Evolutionary conservation across 306 rosid species (phyloP).

Genomic region (Malus fusca): DNA sequence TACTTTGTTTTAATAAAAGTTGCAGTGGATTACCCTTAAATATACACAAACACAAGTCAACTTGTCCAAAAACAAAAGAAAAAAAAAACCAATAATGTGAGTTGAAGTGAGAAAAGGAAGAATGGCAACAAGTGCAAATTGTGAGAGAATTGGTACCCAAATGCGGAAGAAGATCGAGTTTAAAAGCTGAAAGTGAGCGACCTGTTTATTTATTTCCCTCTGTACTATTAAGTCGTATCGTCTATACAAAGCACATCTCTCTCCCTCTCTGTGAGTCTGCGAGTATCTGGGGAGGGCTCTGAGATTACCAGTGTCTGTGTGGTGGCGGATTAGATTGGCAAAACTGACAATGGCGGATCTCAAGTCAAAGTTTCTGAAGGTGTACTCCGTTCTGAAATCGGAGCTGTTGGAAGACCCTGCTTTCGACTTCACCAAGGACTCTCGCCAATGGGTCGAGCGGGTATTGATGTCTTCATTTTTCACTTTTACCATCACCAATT

Average conservation of each 20-base stretch:
- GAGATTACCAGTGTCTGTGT: too few relatives aligned
- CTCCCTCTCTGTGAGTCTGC: background rate
- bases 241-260: background rate
- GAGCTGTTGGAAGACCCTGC: conserved; percentile 72
- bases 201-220: background rate
- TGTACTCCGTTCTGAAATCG: conserved; percentile 56
- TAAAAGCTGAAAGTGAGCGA: background rate
- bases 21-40: background rate
- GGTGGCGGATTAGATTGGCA: too few relatives aligned
- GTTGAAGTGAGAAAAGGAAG: background rate
- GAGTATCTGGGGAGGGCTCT: background rate
- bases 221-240: background rate
- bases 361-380: conserved; percentile 57
- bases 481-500: background rate
- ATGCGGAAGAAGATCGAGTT: background rate
- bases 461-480: conserved; percentile 10
- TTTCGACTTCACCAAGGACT: conserved; percentile 55
- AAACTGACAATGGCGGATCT: conserved; percentile 52
- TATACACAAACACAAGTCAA: background rate
- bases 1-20: background rate
- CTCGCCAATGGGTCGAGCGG: conserved; percentile 69
- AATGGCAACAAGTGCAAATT: conserved; percentile 4
- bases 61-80: background rate
- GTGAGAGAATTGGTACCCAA: background rate
- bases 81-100: background rate